A percentile compares a stretch with the other conserved stretches of the same genome.
Conservation (phyloP, 2,329 filamentous ascomycete genomes). For the Neofusicoccum cordaticola region DNA sequence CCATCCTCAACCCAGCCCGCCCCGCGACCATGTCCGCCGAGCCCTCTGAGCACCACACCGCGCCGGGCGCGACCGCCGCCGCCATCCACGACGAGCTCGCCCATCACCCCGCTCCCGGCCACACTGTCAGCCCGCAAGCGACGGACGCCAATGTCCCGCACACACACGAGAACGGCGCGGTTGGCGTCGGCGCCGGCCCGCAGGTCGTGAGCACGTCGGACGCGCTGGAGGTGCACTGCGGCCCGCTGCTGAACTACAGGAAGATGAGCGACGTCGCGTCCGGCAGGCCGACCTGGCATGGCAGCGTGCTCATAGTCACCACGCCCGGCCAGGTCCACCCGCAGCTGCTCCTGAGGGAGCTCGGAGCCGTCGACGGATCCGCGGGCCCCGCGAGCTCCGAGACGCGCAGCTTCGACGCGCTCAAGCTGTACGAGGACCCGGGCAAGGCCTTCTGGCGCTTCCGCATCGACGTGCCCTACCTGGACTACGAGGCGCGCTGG, state of each 20-base stretch:
- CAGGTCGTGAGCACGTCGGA: constrained; percentile 42
- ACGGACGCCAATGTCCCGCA: not conserved
- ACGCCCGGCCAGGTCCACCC: constrained; percentile 65
- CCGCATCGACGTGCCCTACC: constrained; percentile 62
- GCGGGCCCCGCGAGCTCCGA: constrained; percentile 25
- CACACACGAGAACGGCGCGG: not conserved
- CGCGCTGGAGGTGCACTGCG: constrained; percentile 60
- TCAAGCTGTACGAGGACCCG: constrained; percentile 60
- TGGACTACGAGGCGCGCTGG: constrained; percentile 71
- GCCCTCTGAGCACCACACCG: not conserved
- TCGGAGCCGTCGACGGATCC: constrained; percentile 44
- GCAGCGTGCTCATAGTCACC: constrained; percentile 81
- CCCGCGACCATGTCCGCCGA: not conserved
- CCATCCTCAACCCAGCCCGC: not conserved
- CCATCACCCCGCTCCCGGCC: not conserved
- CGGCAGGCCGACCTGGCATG: constrained; percentile 63
- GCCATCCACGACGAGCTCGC: not conserved
- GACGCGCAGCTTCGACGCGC: constrained; percentile 39
- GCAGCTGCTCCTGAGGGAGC: constrained; percentile 56
- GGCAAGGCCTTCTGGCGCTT: constrained; percentile 60
- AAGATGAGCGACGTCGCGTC: constrained; percentile 60
- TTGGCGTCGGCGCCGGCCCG: constrained; percentile 43
- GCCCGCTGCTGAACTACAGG: constrained; percentile 75
- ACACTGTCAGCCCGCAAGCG: not conserved
- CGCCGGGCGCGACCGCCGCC: not conserved